Evolutionary conservation across 768 basidiomycete genomes (phyloP).

Genomic region (Dacryopinax primogenitus): DNA sequence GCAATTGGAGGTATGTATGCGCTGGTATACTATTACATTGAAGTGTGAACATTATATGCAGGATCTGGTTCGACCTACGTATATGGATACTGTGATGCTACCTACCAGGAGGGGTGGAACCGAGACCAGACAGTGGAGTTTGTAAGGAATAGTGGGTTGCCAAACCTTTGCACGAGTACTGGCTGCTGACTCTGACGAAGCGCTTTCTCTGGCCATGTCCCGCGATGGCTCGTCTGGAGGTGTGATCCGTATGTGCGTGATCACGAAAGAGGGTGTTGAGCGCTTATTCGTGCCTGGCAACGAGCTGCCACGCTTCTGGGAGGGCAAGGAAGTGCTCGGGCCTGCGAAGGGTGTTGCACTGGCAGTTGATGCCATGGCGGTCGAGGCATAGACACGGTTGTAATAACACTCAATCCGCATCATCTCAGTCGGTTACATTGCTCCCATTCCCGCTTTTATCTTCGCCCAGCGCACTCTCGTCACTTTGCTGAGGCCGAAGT

Average conservation of each 20-base stretch:
- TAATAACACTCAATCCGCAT: slow-evolving; percentile 7
- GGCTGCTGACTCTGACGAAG: slow-evolving; percentile 31
- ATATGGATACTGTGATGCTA: slow-evolving; percentile 99
- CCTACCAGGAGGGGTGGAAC: slow-evolving; percentile 83
- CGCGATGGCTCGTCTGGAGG: slow-evolving; percentile 97
- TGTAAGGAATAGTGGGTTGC: slow-evolving; percentile 79
- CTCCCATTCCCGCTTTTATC: neutral
- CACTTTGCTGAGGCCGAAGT: slow-evolving; percentile 13
- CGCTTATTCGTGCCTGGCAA: slow-evolving; percentile 85
- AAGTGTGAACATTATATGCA: slow-evolving; percentile 23
- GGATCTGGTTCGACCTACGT: slow-evolving; percentile 96
- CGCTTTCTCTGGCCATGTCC: slow-evolving; percentile 88
- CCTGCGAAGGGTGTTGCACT: slow-evolving; percentile 9
- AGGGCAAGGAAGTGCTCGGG: slow-evolving; percentile 61
- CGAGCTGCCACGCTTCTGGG: slow-evolving; percentile 80
- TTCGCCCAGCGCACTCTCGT: neutral
- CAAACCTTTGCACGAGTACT: slow-evolving; percentile 3
- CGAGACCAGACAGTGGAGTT: slow-evolving; percentile 84
- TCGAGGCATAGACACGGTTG: slow-evolving; percentile 17
- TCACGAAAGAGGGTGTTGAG: slow-evolving; percentile 85
- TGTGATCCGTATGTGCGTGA: slow-evolving; percentile 93
- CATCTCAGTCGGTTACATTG: slow-evolving; percentile 5
- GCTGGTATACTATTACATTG: neutral
- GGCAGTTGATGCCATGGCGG: slow-evolving; percentile 13
- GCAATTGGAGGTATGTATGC: slow-evolving; percentile 74